These are phyloP conservation scores for Nakazawaea ishiwadae DNA, from an alignment of 805 yeast genomes.

Conservation along the genomic window DNA sequence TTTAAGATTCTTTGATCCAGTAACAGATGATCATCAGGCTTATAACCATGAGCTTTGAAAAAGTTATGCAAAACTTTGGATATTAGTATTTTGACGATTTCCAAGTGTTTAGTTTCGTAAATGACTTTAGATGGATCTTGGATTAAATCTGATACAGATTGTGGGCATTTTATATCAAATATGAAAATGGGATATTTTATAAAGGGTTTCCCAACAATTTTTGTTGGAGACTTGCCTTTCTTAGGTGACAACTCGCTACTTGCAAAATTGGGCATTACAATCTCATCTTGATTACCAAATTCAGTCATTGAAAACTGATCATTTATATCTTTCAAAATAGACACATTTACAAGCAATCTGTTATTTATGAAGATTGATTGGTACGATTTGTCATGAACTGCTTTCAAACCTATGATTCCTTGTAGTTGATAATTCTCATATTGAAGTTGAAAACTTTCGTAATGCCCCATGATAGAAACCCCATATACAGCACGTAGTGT, in stretches of 20 bases:
- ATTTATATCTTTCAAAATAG: conserved; percentile 20
- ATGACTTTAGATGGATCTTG: conserved; percentile 36
- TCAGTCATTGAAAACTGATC: conserved; percentile 20
- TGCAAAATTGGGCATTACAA: conserved; percentile 16
- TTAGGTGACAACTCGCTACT: conserved; percentile 16
- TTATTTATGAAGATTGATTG: conserved; percentile 46
- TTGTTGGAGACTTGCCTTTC: conserved; percentile 16
- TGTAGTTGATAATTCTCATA: conserved; percentile 23
- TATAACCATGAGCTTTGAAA: conserved; percentile 9
- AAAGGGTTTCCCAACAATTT: conserved; percentile 27
- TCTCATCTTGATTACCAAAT: conserved; percentile 16
- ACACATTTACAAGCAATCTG: conserved; percentile 23
- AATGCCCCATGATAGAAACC: conserved; percentile 15
- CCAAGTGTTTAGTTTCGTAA: conserved; percentile 20
- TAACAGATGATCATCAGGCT: too few species aligned
- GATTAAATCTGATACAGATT: conserved; percentile 28
- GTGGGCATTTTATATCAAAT: conserved; percentile 25
- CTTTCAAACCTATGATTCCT: conserved; percentile 35
- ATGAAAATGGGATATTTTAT: conserved; percentile 34
- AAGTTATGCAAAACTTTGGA: conserved; percentile 26
- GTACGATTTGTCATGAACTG: conserved; percentile 29
- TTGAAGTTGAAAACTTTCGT: conserved; percentile 24
- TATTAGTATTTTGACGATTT: conserved; percentile 26
- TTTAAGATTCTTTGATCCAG: too few species aligned
- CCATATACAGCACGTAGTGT: conserved; percentile 29